Percentiles rank a stretch among this genome's conserved stretches.
These are phyloP conservation scores for Hypocreales sp. DNA, from an alignment of 2,329 filamentous ascomycete species.

Conservation along the genomic window DNA sequence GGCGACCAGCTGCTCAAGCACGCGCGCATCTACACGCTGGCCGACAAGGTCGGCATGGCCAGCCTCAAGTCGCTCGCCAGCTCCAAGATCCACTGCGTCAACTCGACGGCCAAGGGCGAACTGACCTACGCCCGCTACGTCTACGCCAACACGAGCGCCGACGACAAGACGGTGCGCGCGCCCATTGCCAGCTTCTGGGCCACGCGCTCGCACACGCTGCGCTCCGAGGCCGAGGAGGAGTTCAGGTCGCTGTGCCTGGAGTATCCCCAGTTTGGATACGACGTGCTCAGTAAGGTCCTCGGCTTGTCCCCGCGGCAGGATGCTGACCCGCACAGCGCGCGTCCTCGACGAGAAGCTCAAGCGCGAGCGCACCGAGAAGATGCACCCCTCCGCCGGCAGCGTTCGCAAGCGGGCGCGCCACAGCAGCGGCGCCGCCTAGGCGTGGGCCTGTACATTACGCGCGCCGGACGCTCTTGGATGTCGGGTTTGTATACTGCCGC, in stretches of 20 bases:
- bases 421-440: slow-evolving; percentile 18
- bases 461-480: no score
- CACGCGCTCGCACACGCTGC: slow-evolving; percentile 60
- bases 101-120: slow-evolving; percentile 76
- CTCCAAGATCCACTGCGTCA: slow-evolving; percentile 83
- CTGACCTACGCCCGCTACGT: slow-evolving; percentile 86
- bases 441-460: no score
- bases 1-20: slow-evolving; percentile 77
- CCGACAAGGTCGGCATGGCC: slow-evolving; percentile 57
- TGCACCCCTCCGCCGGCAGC: slow-evolving; percentile 33
- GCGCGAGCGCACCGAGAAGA: slow-evolving; percentile 44
- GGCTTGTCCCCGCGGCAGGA: slow-evolving; percentile 3
- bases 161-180: slow-evolving; percentile 60
- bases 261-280: slow-evolving; percentile 83
- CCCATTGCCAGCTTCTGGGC: slow-evolving; percentile 90
- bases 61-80: slow-evolving; percentile 63
- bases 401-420: slow-evolving; percentile 41
- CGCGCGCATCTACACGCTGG: slow-evolving; percentile 78
- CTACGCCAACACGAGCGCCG: slow-evolving; percentile 56
- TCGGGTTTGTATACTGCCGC: no score
- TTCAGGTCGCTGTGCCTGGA: slow-evolving; percentile 78
- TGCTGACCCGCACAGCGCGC: slow-evolving; percentile 27
- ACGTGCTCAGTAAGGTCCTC: slow-evolving; percentile 57
- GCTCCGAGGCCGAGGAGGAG: slow-evolving; percentile 73
- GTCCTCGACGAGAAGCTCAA: slow-evolving; percentile 53